Base-by-base conservation (phyloP, 2,329 filamentous ascomycete genomes). In the Talaromyces amestolkiae region DNA sequence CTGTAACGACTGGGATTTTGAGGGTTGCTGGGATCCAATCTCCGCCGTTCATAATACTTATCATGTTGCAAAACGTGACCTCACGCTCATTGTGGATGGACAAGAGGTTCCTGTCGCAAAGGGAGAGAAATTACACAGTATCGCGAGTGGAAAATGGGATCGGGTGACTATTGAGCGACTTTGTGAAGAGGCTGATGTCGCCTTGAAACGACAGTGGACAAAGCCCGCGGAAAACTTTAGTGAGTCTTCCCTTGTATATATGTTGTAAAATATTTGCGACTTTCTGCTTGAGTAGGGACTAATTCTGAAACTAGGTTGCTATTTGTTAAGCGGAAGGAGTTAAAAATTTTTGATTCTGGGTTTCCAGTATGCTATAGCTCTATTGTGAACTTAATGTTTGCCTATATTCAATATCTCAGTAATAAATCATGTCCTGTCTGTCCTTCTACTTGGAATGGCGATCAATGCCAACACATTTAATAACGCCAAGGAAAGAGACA, bases 1-100 rank as follows among this genome's bases (percentile, higher is more conserved):
- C 33, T 19, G n/a, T 19, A 59, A 59, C n/a, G 56, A 59, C 56
- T 59, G 56, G 56, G 56, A 19, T 19, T 59, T 59, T 11, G 22
- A 39, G 33, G 56, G 56, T 39, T 19, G 24, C 56, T 59, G 56
- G 56, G 56, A 59, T 59, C 41, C 41, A 45, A 45, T 45, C 41
- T 45, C 41, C n/a, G 41, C 41, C 41, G 41, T 45, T 54, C 49
- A 24, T 33, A 54, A 54, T 54, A 22, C 3, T 22, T 54, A 54
- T 33, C 49, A 54, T 54, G 49, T 54, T 54, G 49, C 49, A 33
- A 54, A 54, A 33, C 19, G 27, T 24, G 49, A 54, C 49, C 19
- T 54, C 3, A 54, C 49, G 49, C 49, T 54, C 49, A 22, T 24
- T 33, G 49, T 54, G 19, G 11, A 11, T 33, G 49, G 49, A 11